These are phyloP conservation scores for Barnettozyma populi DNA, from an alignment of 805 yeast genomes.

Conservation along the genomic window DNA sequence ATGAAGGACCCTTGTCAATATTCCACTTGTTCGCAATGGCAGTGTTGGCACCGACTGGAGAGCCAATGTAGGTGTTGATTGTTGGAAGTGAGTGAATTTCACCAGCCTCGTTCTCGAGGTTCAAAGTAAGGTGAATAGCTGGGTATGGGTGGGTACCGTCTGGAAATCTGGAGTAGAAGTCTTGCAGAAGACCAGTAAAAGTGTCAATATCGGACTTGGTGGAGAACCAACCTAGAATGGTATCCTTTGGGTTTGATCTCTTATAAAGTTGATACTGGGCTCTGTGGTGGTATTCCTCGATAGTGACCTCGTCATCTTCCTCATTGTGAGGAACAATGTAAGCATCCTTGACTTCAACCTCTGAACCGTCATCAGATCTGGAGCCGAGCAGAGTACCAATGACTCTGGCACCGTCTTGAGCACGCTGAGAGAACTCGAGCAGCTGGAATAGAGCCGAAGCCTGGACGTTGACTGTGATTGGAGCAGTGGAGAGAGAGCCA, in stretches of 20 bases:
- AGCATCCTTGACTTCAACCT: constrained; percentile 66
- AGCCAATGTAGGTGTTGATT: constrained; percentile 67
- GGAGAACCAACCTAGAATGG: constrained; percentile 83
- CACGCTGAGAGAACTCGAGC: constrained; percentile 62
- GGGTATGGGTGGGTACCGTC: constrained; percentile 71
- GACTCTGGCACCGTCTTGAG: constrained; percentile 53
- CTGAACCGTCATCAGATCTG: constrained; percentile 78
- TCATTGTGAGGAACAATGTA: constrained; percentile 80
- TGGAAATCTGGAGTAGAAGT: constrained; percentile 64
- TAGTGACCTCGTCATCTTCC: constrained; percentile 66
- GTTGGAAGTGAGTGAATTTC: constrained; percentile 46
- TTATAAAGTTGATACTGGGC: constrained; percentile 65
- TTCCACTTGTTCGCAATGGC: constrained; percentile 31
- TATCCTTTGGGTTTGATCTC: constrained; percentile 72
- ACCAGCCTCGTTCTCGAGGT: constrained; percentile 37
- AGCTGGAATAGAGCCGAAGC: constrained; percentile 72
- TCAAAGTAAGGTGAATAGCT: constrained; percentile 73
- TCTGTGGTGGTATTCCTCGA: constrained; percentile 73
- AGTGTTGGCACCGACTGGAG: constrained; percentile 59
- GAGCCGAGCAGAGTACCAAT: constrained; percentile 80
- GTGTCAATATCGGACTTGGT: constrained; percentile 56
- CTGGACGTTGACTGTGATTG: constrained; percentile 52
- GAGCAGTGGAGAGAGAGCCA: constrained; percentile 29
- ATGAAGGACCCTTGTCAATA: constrained; percentile 36
- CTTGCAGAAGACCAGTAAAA: constrained; percentile 74